Evolutionary conservation across 306 rosid genomes (phyloP).

Genomic region (Vicia sativa): DNA sequence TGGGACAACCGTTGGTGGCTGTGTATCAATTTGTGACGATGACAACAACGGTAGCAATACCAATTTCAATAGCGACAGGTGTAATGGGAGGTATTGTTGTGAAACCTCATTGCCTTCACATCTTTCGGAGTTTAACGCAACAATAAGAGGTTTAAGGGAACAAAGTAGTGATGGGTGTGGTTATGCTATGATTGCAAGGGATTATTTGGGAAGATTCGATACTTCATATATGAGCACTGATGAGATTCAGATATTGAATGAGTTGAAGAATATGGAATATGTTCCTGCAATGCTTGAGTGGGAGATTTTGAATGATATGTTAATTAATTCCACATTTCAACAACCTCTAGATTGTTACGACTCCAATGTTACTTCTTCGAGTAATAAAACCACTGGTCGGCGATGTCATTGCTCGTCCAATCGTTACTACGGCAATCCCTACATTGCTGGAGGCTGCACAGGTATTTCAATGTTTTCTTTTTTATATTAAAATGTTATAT

Average conservation of each 20-base stretch:
- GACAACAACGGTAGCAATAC: neutral
- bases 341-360: neutral
- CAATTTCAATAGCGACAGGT: too few species aligned
- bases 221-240: too few species aligned
- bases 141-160: neutral
- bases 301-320: neutral
- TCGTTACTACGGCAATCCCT: too few species aligned
- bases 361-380: neutral
- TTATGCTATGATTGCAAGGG: slow-evolving; percentile 24
- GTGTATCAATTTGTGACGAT: slow-evolving; percentile 37
- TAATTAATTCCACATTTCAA: neutral
- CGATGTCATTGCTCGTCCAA: neutral
- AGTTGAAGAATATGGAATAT: neutral
- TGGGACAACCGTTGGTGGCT: slow-evolving; percentile 31
- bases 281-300: slow-evolving; percentile 38
- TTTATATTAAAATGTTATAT: too few species aligned
- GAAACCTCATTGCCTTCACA: slow-evolving; percentile 20
- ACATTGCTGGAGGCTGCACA: too few species aligned
- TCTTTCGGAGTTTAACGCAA: slow-evolving; percentile 18
- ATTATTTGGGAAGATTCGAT: fast-evolving
- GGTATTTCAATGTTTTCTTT: too few species aligned
- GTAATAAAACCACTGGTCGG: neutral
- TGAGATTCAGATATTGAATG: neutral
- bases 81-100: slow-evolving; percentile 18
- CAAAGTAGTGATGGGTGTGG: neutral